A percentile compares a stretch with the other conserved stretches of the same genome.
Evolutionary conservation across 768 basidiomycete genomes (phyloP).

Genomic region (Boletus rufocinnamomeus): DNA sequence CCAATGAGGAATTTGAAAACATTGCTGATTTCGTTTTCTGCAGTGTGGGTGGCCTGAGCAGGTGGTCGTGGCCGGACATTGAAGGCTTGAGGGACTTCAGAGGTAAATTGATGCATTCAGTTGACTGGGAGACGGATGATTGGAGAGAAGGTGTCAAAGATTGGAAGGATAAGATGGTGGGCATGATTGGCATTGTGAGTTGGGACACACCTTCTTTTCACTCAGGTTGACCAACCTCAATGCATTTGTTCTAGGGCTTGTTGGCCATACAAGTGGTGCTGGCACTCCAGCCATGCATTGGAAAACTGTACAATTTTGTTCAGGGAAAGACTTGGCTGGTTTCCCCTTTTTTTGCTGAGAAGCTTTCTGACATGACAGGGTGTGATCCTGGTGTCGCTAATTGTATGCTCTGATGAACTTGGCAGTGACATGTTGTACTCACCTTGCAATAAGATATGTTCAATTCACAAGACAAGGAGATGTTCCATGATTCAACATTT

Average conservation of each 20-base stretch:
- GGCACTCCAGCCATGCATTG: conserved; percentile 53
- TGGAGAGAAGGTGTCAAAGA: conserved; percentile 49
- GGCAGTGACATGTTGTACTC: neutral
- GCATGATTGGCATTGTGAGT: conserved; percentile 57
- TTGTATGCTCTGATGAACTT: conserved; percentile 33
- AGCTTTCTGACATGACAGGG: conserved; percentile 41
- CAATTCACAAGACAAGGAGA: conserved; percentile 52
- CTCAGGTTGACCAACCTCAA: neutral
- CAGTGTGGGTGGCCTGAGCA: conserved; percentile 51
- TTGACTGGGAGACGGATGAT: conserved; percentile 52
- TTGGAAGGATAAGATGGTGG: conserved; percentile 56
- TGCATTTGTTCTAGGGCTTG: conserved; percentile 46
- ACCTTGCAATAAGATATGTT: conserved; percentile 31
- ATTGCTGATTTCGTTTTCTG: conserved; percentile 58
- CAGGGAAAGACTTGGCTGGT: conserved; percentile 62
- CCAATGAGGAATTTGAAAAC: conserved; percentile 51
- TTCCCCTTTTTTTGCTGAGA: conserved; percentile 43
- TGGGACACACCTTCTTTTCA: neutral
- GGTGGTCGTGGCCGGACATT: conserved; percentile 72
- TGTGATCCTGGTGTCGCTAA: conserved; percentile 41
- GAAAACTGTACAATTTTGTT: conserved; percentile 54
- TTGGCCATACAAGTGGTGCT: conserved; percentile 64
- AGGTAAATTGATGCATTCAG: conserved; percentile 64
- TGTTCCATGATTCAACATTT: conserved; percentile 48
- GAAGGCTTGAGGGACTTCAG: conserved; percentile 55